phyloP scores from a whole-genome alignment of 768 basidiomycete genomes.

The Lactarius indigo region DNA sequence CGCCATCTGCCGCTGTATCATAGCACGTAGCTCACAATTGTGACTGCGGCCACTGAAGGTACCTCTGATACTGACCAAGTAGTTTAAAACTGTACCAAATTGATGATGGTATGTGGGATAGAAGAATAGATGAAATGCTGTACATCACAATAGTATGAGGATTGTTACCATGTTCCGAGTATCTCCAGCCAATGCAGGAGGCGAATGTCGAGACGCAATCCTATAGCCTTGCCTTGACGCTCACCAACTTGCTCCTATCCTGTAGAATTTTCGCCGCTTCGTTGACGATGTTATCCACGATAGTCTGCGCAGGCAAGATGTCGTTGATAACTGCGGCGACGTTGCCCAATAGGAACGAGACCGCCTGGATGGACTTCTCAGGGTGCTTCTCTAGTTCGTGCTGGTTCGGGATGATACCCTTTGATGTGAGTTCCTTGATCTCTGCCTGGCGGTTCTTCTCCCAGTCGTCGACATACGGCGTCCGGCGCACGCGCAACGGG shows the following conservation, averaged over 20 bases:
- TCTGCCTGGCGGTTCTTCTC: slow-evolving; percentile 73
- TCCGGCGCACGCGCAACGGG: slow-evolving; percentile 80
- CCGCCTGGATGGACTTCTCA: slow-evolving; percentile 64
- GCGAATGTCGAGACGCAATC: neutral
- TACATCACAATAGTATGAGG: neutral
- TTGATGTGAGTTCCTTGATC: slow-evolving; percentile 76
- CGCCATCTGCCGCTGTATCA: neutral
- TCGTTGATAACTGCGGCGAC: slow-evolving; percentile 74
- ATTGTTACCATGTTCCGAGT: neutral
- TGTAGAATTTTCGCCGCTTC: slow-evolving; percentile 50
- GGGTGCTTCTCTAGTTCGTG: slow-evolving; percentile 76
- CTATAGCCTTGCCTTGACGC: slow-evolving; percentile 50
- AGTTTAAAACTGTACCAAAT: neutral
- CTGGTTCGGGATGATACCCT: slow-evolving; percentile 77
- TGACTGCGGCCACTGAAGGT: too few relatives aligned
- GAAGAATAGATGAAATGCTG: neutral
- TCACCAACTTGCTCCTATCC: slow-evolving; percentile 38
- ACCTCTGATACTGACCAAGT: neutral
- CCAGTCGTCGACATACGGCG: slow-evolving; percentile 85
- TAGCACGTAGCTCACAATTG: neutral
- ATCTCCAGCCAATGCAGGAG: neutral
- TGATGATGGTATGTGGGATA: neutral
- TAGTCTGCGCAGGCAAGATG: slow-evolving; percentile 75
- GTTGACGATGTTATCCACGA: slow-evolving; percentile 75
- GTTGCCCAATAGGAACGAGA: slow-evolving; percentile 81